These are phyloP conservation scores for Phyllosticta citribraziliensis DNA, from an alignment of 2,329 filamentous ascomycete species.

Conservation along the genomic window DNA sequence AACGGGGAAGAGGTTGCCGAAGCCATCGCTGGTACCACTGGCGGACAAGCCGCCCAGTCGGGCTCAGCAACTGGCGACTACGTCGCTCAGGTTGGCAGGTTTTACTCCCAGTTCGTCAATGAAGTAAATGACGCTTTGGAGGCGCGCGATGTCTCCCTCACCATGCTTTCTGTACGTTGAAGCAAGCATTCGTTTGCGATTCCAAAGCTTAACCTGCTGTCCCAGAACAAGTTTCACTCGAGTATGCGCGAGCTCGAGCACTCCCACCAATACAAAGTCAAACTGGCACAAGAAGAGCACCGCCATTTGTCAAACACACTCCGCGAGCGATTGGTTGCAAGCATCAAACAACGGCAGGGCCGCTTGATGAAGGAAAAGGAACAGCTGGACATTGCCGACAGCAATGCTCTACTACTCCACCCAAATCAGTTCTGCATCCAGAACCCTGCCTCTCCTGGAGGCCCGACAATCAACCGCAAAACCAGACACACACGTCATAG, in stretches of 20 bases:
- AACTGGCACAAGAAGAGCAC: slow-evolving; percentile 54
- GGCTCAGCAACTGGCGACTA: slow-evolving; percentile 57
- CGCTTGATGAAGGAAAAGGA: slow-evolving; percentile 55
- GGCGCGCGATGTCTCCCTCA: slow-evolving; percentile 72
- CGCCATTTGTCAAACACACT: slow-evolving; percentile 48
- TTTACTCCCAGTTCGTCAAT: slow-evolving; percentile 76
- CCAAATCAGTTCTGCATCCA: slow-evolving; percentile 58
- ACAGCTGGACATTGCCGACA: slow-evolving; percentile 56
- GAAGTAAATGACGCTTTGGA: slow-evolving; percentile 84
- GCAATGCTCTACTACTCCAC: slow-evolving; percentile 54
- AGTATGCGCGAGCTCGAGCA: slow-evolving; percentile 46
- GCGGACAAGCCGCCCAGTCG: slow-evolving; percentile 31
- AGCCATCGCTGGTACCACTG: slow-evolving; percentile 40
- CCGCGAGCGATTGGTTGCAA: slow-evolving; percentile 51
- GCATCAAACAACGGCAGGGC: slow-evolving; percentile 46
- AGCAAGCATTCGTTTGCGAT: neutral
- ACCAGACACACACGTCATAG: slow-evolving; percentile 52
- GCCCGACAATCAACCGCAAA: slow-evolving; percentile 51
- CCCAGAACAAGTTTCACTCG: slow-evolving; percentile 48
- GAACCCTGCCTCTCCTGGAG: slow-evolving; percentile 53
- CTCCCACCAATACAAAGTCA: slow-evolving; percentile 48
- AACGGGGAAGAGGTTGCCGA: slow-evolving; percentile 56
- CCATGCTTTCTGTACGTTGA: slow-evolving; percentile 62
- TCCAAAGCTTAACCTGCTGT: slow-evolving; percentile 12
- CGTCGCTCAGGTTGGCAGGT: slow-evolving; percentile 57